Evolutionary conservation across 1,139 yeast species (phyloP), one percentile per base, ranked within the genome.

Genomic region (Blastobotrys malaysiensis): DNA sequence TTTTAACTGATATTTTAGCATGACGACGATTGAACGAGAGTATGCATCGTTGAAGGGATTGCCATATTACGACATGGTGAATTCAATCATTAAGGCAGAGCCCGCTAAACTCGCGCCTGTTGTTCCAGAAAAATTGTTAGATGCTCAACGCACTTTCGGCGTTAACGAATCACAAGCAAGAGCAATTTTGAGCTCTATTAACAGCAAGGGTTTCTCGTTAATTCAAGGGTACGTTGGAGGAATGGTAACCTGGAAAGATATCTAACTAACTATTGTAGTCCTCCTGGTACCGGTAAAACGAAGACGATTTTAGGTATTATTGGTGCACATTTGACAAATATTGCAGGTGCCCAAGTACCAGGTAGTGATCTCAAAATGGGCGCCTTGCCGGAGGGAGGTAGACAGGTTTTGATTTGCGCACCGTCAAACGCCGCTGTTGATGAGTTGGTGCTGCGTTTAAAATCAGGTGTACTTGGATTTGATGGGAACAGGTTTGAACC

Each of bases 391-490:
- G 51, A 49, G 11, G 57, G 68, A 52, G 80, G 78, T 43, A 76
- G 75, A 52, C 80, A 83, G 56, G 81, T 95, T 2, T 74, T 95
- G 52, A 83, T 95, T 27, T 95, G 99, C 79, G 99, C 99, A 0
- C 99, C 99, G 2, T 89, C 97, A 69, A 95, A 95, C 73, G 99
- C 99, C 0, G 99, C 99, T 9, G 97, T 95, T 6, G 99, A 95
- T 73, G 99, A 95, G 66, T 77, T 95, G 61, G 95, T 91, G n/a
- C 64, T 91, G 20, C 84, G 99, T 68, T 73, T 95, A 57, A 83
- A 87, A 61, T 77, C 76, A 31, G 97, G 97, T 1, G 83, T 91
- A 2, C 70, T 72, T 56, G 66, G 68, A 7, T 69, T 79, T 2
- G 72, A 74, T 21, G 96, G 96, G 1, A 72, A 74, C n/a, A 62